Base-by-base conservation (phyloP, 148 eudicot species). In the Euryodendron excelsum region DNA sequence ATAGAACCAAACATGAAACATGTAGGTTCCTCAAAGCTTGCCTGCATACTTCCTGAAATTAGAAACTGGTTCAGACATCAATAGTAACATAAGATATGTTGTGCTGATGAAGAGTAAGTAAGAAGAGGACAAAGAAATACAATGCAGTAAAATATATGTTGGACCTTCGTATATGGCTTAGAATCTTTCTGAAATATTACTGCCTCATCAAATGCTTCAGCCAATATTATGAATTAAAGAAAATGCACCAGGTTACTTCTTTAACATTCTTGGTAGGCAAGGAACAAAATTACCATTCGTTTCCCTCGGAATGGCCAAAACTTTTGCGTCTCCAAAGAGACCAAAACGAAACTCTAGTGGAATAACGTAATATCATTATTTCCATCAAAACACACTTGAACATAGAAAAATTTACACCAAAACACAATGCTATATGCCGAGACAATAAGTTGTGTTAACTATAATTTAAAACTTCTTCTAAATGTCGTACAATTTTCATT, bases 21-120 rank as follows among this genome's bases (percentile, higher is more conserved):
- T 63, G 45, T 28, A 75, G 20, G n/a, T 20, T 63, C 70, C 44
- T 20, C 11, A 15, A 33, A 47, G 36, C 78, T 62, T 45, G 58
- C 62, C 47, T 47, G 56, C 59, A 27, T 60, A 27, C 30, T 39
- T 76, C 58, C 71, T 63, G 79, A 76, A 76, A 63, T 47, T 4
- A 39, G 27, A 62, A 75, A 59, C 28, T 41, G 25, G 34, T 44
- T 45, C 68, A 75, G 44, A 75, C 37, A 62, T 45, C 21, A 31
- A 76, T 6, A 34, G 44, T 31, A 50, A 31, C 59, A 59, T 44
- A 74, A 15, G 55, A 39, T 41, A n/a, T n/a, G n/a, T 13, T 56
- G 33, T 37, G 58, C 18, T 74, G 33, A 39, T 74, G 67, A 17
- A 74, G 25, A 59, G 20, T 44, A 47, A 71, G 31, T 47, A 45